Percentiles rank a stretch among this genome's conserved stretches.
phyloP scores from a whole-genome alignment of 495 filamentous ascomycete genomes.

The Daldinia concentrica region DNA sequence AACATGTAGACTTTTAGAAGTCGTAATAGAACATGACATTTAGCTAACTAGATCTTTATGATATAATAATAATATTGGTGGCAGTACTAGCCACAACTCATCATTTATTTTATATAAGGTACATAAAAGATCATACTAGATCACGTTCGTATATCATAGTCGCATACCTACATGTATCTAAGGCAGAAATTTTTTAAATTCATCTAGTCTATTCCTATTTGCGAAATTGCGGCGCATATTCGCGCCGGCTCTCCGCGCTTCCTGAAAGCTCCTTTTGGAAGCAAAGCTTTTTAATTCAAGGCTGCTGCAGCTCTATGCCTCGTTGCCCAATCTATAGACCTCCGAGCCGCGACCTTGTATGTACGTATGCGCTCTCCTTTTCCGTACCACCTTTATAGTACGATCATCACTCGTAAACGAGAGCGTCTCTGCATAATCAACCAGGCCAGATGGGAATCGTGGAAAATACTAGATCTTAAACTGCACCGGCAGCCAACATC shows the following conservation, averaged over 20 bases:
- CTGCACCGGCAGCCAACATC: constrained; percentile 76
- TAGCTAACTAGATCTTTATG: too few species aligned
- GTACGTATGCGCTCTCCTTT: constrained; percentile 15
- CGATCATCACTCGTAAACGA: constrained; percentile 4
- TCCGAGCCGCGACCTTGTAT: constrained; percentile 26
- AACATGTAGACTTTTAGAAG: too few species aligned
- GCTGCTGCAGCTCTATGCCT: constrained; percentile 25
- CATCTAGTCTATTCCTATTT: constrained; percentile 33
- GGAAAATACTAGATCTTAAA: constrained; percentile 54
- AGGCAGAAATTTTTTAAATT: constrained; percentile 1
- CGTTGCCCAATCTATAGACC: constrained; percentile 40
- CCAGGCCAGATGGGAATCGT: neutral
- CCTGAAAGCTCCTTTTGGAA: constrained; percentile 10
- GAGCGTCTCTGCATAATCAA: neutral
- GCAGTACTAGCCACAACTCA: neutral
- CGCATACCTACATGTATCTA: neutral
- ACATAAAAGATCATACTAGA: too few species aligned
- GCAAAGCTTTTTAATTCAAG: constrained; percentile 31
- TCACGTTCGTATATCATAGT: neutral
- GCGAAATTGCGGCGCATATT: constrained; percentile 10
- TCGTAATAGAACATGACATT: too few species aligned
- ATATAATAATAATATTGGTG: neutral
- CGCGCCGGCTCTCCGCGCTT: constrained; percentile 12
- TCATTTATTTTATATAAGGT: neutral
- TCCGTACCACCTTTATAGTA: constrained; percentile 14